Percentiles rank a stretch among this genome's conserved stretches.
These are phyloP conservation scores for Neolecta irregularis DNA, from an alignment of 1,139 yeast species.

Conservation along the genomic window DNA sequence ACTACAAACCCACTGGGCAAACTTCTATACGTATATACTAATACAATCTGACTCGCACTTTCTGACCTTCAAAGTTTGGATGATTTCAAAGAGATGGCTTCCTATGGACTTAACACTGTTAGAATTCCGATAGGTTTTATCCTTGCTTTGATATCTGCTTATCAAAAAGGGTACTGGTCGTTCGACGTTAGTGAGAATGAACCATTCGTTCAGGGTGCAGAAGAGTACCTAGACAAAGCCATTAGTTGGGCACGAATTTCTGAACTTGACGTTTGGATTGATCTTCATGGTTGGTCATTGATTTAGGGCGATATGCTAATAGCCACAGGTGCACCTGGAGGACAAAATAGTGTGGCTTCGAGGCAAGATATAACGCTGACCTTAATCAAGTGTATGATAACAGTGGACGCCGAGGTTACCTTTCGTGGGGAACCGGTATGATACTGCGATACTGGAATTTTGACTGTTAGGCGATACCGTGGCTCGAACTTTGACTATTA, in stretches of 20 bases:
- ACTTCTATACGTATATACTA: no score
- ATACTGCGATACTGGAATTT: no score
- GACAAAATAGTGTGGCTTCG: background rate
- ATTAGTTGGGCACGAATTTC: conserved; percentile 54
- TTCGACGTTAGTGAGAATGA: conserved; percentile 47
- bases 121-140: conserved; percentile 82
- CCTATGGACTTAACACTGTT: conserved; percentile 53
- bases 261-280: conserved; percentile 71
- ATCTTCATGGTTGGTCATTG: conserved; percentile 93
- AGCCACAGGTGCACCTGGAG: background rate
- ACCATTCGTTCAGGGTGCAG: conserved; percentile 84
- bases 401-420: conserved; percentile 50
- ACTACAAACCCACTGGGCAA: conserved; percentile 60
- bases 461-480: conserved; percentile 33
- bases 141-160: no score
- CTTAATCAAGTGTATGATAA: conserved; percentile 83
- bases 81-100: conserved; percentile 49
- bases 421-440: conserved; percentile 7
- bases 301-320: no score
- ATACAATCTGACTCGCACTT: no score
- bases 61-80: no score
- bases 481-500: conserved; percentile 37
- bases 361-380: background rate
- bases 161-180: conserved; percentile 99
- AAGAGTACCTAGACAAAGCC: conserved; percentile 54